A percentile compares a stretch with the other conserved stretches of the same genome.
Conservation (phyloP, 176 grass and related monocot genomes). For the Triticum urartu region DNA sequence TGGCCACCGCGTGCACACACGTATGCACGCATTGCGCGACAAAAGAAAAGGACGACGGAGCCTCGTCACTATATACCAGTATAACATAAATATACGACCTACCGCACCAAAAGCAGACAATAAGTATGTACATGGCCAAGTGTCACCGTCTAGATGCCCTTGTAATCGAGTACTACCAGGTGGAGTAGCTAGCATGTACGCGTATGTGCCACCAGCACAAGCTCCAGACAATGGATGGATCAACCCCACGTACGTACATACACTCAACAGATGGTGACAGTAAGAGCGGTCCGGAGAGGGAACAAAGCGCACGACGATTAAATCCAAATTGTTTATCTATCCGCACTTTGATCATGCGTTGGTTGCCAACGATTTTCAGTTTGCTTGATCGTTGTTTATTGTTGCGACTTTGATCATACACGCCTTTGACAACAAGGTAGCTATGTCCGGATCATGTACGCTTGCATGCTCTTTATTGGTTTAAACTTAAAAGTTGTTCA, state of each 20-base stretch:
- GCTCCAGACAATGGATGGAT: neutral
- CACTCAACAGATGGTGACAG: neutral
- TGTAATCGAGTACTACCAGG: neutral
- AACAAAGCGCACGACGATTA: neutral
- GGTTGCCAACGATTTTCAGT: neutral
- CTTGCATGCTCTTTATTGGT: no score
- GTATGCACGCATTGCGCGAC: neutral
- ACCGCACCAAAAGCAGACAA: neutral
- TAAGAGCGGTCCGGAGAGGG: neutral
- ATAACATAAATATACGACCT: neutral
- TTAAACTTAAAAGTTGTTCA: no score
- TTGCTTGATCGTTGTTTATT: neutral
- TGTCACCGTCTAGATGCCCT: constrained; percentile 12
- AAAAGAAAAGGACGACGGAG: no score
- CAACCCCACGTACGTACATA: neutral
- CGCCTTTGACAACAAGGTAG: no score
- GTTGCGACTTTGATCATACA: neutral
- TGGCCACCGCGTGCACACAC: no score
- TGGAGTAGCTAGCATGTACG: neutral
- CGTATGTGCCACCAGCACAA: neutral
- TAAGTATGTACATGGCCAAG: neutral
- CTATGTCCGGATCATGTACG: no score
- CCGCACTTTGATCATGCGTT: neutral
- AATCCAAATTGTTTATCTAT: neutral
- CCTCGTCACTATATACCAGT: neutral